A percentile compares a stretch with the other conserved stretches of the same genome.
Evolutionary conservation across 108 stramenopile species (phyloP).

Genomic region (Nitzschia sp.): DNA sequence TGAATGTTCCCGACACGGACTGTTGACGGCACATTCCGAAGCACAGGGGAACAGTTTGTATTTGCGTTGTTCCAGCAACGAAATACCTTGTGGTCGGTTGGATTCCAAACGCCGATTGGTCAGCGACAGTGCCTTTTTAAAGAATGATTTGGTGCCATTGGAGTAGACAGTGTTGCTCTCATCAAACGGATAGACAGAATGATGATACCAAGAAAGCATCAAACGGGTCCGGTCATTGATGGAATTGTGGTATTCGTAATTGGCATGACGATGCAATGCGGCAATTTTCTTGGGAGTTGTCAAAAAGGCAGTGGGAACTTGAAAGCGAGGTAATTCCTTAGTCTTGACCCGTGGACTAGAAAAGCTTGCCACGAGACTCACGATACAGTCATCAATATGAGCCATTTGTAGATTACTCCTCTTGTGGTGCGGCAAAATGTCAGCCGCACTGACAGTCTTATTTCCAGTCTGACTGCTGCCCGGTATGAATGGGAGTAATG

Average conservation of each 20-base stretch:
- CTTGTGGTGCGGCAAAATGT: too few species aligned
- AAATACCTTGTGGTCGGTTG: conserved; percentile 3
- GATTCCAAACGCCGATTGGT: conserved; percentile 15
- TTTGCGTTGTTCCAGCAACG: conserved; percentile 29
- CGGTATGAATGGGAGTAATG: background rate
- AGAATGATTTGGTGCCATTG: background rate
- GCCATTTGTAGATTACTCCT: too few species aligned
- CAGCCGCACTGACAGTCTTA: too few species aligned
- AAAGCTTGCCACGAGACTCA: background rate
- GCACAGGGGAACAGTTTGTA: conserved; percentile 36
- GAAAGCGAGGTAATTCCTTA: background rate
- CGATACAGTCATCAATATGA: background rate
- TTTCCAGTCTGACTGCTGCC: too few species aligned
- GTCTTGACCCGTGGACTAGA: background rate
- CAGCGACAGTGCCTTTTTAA: conserved; percentile 1
- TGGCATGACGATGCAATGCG: background rate
- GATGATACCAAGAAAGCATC: conserved; percentile 37
- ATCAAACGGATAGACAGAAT: conserved; percentile 6
- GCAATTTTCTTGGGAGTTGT: background rate
- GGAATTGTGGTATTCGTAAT: background rate
- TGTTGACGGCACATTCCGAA: conserved; percentile 56
- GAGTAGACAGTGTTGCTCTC: background rate
- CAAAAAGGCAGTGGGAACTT: background rate
- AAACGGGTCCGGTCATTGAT: background rate
- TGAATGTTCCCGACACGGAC: conserved; percentile 32